Percentiles rank a stretch among this genome's conserved stretches.
phyloP scores from a whole-genome alignment of 305 asterid species.

The Solanum hybrid region DNA sequence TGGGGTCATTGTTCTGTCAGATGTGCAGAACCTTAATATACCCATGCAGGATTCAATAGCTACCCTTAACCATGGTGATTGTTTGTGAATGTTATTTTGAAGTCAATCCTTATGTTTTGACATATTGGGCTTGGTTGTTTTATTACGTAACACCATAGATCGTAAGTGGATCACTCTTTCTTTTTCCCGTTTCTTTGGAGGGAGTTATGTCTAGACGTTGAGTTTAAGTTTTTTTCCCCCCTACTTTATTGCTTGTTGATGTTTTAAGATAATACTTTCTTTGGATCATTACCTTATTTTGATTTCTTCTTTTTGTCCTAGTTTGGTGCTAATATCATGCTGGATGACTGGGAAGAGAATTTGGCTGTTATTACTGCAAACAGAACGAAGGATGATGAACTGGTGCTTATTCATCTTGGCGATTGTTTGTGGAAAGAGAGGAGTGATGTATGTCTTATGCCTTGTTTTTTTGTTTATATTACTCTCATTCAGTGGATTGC shows the following conservation, averaged over 20 bases:
- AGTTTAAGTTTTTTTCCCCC: not conserved
- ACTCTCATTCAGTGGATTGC: constrained; percentile 8
- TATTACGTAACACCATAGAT: not conserved
- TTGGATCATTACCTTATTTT: not conserved
- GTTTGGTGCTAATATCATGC: constrained; percentile 67
- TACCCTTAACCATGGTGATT: not conserved
- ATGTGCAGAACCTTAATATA: not conserved
- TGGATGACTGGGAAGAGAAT: constrained; percentile 97
- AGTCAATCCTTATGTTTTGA: not conserved
- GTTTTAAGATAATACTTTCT: not conserved
- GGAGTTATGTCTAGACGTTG: not conserved
- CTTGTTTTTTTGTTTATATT: constrained; percentile 1
- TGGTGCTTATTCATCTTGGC: constrained; percentile 95
- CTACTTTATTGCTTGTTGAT: not conserved
- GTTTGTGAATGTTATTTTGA: not conserved
- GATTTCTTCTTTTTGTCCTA: constrained; percentile 12
- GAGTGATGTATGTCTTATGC: constrained; percentile 62
- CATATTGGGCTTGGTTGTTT: not conserved
- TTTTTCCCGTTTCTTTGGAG: not conserved
- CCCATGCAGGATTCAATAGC: not conserved
- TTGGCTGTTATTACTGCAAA: constrained; percentile 95
- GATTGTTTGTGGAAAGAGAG: constrained; percentile 97
- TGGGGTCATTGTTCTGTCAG: not conserved
- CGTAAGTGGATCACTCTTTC: not conserved
- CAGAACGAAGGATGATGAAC: constrained; percentile 93